Conservation (phyloP, 2,329 filamentous ascomycete species). For the Blastomyces gilchristii region DNA sequence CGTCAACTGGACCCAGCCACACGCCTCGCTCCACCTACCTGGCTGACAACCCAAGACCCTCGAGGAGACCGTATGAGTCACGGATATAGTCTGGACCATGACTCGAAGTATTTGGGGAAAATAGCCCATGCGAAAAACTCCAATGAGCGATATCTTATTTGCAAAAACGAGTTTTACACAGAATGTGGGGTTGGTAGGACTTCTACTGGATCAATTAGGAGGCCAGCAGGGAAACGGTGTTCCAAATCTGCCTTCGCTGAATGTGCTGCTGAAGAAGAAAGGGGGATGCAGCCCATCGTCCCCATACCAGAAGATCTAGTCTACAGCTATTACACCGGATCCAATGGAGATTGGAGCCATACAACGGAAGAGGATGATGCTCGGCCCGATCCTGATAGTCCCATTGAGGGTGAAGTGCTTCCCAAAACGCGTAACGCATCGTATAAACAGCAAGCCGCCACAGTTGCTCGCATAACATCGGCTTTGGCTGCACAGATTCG, state of each 20-base stretch:
- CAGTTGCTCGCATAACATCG: slow-evolving; percentile 28
- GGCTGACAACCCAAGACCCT: slow-evolving; percentile 36
- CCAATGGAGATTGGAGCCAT: slow-evolving; percentile 34
- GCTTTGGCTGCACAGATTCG: slow-evolving; percentile 34
- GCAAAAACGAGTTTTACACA: slow-evolving; percentile 34
- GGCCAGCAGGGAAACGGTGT: slow-evolving; percentile 36
- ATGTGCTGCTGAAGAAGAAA: slow-evolving; percentile 37
- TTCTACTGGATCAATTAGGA: slow-evolving; percentile 32
- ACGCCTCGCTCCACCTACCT: slow-evolving; percentile 32
- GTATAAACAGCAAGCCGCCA: slow-evolving; percentile 21
- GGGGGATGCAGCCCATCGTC: slow-evolving; percentile 36
- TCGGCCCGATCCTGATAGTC: slow-evolving; percentile 15
- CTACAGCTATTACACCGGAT: slow-evolving; percentile 35
- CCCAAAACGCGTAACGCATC: slow-evolving; percentile 23
- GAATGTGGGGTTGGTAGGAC: slow-evolving; percentile 38
- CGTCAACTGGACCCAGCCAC: slow-evolving; percentile 32
- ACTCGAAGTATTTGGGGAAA: slow-evolving; percentile 29
- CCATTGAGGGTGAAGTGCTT: slow-evolving; percentile 19
- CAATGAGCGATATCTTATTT: slow-evolving; percentile 30
- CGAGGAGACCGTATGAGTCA: slow-evolving; percentile 36
- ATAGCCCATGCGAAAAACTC: slow-evolving; percentile 29
- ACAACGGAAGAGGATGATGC: slow-evolving; percentile 19
- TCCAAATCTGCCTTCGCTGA: slow-evolving; percentile 39
- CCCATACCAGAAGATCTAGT: slow-evolving; percentile 38
- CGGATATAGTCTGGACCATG: slow-evolving; percentile 37